Conservation (phyloP, 495 filamentous ascomycete genomes). For the Amorphotheca resinae region DNA sequence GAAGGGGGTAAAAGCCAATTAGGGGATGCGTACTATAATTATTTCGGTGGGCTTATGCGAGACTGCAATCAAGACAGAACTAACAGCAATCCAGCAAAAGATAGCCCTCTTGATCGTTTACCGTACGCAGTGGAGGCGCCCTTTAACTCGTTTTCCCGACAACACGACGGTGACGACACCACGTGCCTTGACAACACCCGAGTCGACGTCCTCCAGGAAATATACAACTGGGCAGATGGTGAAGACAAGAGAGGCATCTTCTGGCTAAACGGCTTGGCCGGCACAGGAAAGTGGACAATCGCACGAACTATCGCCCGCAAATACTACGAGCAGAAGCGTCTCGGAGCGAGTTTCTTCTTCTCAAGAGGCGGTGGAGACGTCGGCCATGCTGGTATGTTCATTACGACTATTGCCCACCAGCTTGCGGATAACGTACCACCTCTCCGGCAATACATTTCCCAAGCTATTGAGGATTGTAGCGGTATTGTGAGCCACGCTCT, state of each 20-base stretch:
- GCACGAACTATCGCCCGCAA: background rate
- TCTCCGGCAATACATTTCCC: constrained; percentile 1
- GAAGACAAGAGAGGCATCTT: constrained; percentile 14
- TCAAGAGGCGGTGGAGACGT: constrained; percentile 9
- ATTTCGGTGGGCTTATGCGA: background rate
- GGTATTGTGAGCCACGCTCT: constrained; percentile 1
- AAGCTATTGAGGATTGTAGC: background rate
- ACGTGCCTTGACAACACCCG: constrained; percentile 9
- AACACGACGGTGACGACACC: constrained; percentile 11
- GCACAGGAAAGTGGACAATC: background rate
- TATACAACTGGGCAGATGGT: background rate
- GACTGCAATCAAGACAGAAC: background rate
- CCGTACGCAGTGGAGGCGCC: background rate
- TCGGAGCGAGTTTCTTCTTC: constrained; percentile 10
- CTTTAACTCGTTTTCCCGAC: constrained; percentile 4
- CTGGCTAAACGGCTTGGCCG: constrained; percentile 21
- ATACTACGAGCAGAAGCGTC: constrained; percentile 1
- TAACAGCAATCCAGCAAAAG: background rate
- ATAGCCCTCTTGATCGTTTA: background rate
- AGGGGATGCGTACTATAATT: background rate
- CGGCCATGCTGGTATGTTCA: constrained; percentile 5
- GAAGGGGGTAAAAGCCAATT: background rate
- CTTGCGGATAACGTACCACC: background rate
- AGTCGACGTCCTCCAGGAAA: constrained; percentile 4
- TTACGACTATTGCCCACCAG: constrained; percentile 3